Conservation (phyloP, 2,329 filamentous ascomycete genomes). For the Geosmithia flava region DNA sequence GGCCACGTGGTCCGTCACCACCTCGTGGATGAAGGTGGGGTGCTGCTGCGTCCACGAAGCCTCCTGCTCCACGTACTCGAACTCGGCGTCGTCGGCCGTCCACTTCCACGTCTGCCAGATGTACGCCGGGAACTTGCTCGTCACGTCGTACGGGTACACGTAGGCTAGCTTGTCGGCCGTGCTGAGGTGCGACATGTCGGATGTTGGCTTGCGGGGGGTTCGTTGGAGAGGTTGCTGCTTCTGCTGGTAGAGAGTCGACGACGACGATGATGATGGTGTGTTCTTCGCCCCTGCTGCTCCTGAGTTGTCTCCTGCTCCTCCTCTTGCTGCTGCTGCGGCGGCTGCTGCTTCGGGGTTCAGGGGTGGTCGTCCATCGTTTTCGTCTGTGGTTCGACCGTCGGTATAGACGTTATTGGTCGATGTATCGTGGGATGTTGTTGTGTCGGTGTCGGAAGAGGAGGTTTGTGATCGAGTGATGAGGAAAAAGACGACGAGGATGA, state of each 20-base stretch:
- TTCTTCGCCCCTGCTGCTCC: background rate
- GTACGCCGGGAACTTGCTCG: slow-evolving; percentile 85
- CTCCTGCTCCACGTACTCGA: slow-evolving; percentile 72
- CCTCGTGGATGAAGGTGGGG: slow-evolving; percentile 88
- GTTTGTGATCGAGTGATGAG: slow-evolving; percentile 51
- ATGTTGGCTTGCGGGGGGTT: slow-evolving; percentile 44
- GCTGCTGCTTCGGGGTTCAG: slow-evolving; percentile 8
- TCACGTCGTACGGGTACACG: slow-evolving; percentile 86
- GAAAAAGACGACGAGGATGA: slow-evolving; percentile 57
- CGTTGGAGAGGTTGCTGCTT: background rate
- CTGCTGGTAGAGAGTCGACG: background rate
- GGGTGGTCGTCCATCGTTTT: background rate
- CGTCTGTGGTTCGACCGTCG: too few species aligned
- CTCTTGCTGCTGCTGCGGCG: slow-evolving; percentile 3
- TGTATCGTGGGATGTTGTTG: slow-evolving; percentile 5
- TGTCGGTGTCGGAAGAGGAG: slow-evolving; percentile 1
- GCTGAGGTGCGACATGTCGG: slow-evolving; percentile 60
- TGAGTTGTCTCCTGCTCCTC: slow-evolving; percentile 3
- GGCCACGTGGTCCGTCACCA: slow-evolving; percentile 85
- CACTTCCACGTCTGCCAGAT: slow-evolving; percentile 99
- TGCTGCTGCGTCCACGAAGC: slow-evolving; percentile 82
- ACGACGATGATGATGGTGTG: background rate
- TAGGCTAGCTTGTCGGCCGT: slow-evolving; percentile 76
- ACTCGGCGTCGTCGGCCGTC: slow-evolving; percentile 64
- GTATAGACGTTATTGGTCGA: background rate